phyloP scores from a whole-genome alignment of 805 yeast genomes.

The Metschnikowia kunwiensis region DNA sequence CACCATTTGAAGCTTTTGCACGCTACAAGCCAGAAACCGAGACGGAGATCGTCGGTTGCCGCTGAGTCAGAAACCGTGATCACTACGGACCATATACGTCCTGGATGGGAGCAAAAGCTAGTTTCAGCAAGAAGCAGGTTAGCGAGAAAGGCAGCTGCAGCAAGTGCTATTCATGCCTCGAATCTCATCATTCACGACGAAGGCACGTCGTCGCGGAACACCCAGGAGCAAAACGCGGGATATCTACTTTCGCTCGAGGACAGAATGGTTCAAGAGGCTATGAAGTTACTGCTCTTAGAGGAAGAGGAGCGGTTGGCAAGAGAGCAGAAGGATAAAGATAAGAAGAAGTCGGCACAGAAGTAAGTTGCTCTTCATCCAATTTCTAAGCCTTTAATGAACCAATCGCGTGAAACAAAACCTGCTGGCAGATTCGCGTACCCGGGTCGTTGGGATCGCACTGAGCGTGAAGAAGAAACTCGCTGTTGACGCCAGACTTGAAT shows the following conservation, averaged over 20 bases:
- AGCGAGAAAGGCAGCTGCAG: slow-evolving; percentile 89
- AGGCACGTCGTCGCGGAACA: slow-evolving; percentile 4
- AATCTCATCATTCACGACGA: slow-evolving; percentile 53
- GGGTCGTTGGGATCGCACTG: no score
- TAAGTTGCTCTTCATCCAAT: no score
- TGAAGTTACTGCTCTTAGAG: slow-evolving; percentile 68
- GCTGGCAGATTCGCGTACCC: no score
- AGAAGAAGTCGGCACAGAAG: neutral
- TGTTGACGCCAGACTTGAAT: no score
- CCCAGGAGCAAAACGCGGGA: slow-evolving; percentile 6
- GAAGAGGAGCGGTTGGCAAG: slow-evolving; percentile 49
- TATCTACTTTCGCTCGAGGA: slow-evolving; percentile 44
- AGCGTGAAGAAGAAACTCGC: no score
- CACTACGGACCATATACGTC: slow-evolving; percentile 79
- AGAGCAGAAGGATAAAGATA: slow-evolving; percentile 2
- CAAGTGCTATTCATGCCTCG: slow-evolving; percentile 89
- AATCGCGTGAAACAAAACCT: no score
- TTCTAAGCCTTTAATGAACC: no score
- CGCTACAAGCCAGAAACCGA: slow-evolving; percentile 11
- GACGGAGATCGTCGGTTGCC: slow-evolving; percentile 49
- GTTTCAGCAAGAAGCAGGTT: slow-evolving; percentile 68
- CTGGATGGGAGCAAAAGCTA: slow-evolving; percentile 86
- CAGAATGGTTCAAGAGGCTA: slow-evolving; percentile 80
- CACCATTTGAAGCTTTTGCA: slow-evolving; percentile 1
- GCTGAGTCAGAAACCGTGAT: slow-evolving; percentile 68